Base-by-base conservation (phyloP, 2,329 filamentous ascomycete genomes). In the Hymenotorrendiella dingleyae region DNA sequence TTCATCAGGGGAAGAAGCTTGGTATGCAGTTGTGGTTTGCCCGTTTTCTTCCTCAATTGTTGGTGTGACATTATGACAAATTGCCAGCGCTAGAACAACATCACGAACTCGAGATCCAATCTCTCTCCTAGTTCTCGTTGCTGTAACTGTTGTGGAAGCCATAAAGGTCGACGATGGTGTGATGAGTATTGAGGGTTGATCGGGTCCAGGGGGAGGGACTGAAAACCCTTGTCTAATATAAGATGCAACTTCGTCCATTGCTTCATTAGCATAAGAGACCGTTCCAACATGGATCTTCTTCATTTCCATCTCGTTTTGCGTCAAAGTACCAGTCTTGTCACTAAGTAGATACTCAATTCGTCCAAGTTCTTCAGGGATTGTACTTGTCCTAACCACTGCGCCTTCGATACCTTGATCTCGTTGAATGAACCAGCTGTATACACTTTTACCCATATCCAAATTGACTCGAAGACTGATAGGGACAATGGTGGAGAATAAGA, bases 211-310 rank as follows among this genome's bases (percentile, higher is more conserved):
- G 5, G 68, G 64, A 28, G 70, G 68, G 29, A 72, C 61, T 10
- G 81, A 74, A 56, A 97, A 95, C 5, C 84, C 86, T 62, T 96
- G 90, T 49, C 76, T 81, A 38, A 98, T 77, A 60, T 95, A 96
- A 0, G 85, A 77, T 10, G 80, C 71, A 10, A 98, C 93, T 67
- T 98, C 94, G 54, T 97, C 93, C 93, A 98, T 98, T 8, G 93
- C 91, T 61, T 98, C 93, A 55, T 95, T 95, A 24, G 91, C 93
- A 59, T 98, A 98, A 1, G 91, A 97, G 1, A 97, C 93, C 8
- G 93, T 98, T 8, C 94, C 93, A 40, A 98, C 87, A 58, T 98
- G 94, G 5, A 98, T 91, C 66, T 98, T 98, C 62, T 94, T 95
- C 75, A 98, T 84, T 60, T 96, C 91, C 90, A 96, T 96, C 59